phyloP scores from a whole-genome alignment of 164 flowering plant species.

The Aristolochia fimbriata region DNA sequence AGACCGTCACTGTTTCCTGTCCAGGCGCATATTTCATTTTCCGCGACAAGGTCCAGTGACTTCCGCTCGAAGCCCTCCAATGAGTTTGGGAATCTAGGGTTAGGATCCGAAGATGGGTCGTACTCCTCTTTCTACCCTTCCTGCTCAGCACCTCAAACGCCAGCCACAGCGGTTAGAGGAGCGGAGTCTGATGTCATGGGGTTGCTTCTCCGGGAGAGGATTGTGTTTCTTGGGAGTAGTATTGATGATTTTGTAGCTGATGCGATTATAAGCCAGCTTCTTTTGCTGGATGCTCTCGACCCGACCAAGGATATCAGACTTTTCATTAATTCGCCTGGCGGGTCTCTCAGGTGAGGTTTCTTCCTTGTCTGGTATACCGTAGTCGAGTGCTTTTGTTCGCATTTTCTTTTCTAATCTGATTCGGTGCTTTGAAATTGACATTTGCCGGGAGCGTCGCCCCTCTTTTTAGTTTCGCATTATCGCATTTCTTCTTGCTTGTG shows the following conservation, averaged over 20 bases:
- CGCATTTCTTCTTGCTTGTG: too few relatives aligned
- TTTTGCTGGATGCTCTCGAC: slow-evolving; percentile 77
- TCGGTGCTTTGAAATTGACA: too few relatives aligned
- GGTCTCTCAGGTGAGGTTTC: slow-evolving; percentile 56
- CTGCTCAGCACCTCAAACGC: slow-evolving; percentile 37
- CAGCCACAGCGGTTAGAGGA: slow-evolving; percentile 37
- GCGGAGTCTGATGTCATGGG: slow-evolving; percentile 74
- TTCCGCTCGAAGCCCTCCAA: slow-evolving; percentile 5
- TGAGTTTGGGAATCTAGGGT: not conserved
- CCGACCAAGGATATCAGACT: slow-evolving; percentile 69
- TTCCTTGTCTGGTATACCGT: not conserved
- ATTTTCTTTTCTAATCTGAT: too few relatives aligned
- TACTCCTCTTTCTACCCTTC: slow-evolving; percentile 3
- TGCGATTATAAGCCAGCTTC: slow-evolving; percentile 67
- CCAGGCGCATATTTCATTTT: slow-evolving; percentile 9
- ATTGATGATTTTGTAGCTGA: slow-evolving; percentile 89
- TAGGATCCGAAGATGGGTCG: slow-evolving; percentile 4
- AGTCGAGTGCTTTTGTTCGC: too few relatives aligned
- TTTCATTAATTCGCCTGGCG: slow-evolving; percentile 83
- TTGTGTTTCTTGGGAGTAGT: slow-evolving; percentile 59
- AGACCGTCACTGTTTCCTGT: not conserved
- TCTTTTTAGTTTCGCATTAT: too few relatives aligned
- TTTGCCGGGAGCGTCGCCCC: too few relatives aligned
- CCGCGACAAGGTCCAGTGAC: slow-evolving; percentile 2
- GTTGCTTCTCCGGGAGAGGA: slow-evolving; percentile 61